Percentiles rank a stretch among this genome's conserved stretches.
phyloP scores from a whole-genome alignment of 179 eudicot species.

The Corrigiola litoralis region DNA sequence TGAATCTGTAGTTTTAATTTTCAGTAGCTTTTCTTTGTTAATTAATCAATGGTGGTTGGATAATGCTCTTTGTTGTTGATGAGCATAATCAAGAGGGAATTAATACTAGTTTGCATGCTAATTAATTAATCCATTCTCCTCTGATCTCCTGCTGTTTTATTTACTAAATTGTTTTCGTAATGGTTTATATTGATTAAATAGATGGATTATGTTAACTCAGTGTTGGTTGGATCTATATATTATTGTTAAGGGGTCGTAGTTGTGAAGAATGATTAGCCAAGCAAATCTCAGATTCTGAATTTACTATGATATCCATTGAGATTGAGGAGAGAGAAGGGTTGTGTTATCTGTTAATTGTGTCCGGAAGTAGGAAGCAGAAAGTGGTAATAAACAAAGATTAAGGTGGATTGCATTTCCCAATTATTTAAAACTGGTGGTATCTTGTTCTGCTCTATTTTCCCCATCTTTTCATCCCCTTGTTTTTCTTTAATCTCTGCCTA shows the following conservation, averaged over 20 bases:
- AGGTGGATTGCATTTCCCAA: slow-evolving; percentile 8
- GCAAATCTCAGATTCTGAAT: no score
- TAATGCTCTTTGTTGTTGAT: slow-evolving; percentile 12
- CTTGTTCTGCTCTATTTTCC: no score
- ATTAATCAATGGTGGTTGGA: slow-evolving; percentile 4
- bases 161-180: no score
- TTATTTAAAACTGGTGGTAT: no score
- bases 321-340: slow-evolving; percentile 7
- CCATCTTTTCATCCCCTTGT: no score
- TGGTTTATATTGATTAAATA: not conserved
- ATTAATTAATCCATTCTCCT: not conserved
- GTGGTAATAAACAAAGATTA: slow-evolving; percentile 25
- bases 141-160: not conserved
- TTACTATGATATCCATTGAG: no score
- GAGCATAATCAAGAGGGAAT: slow-evolving; percentile 27
- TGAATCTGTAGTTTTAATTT: not conserved
- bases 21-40: slow-evolving; percentile 2
- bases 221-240: not conserved
- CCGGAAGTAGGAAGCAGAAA: slow-evolving; percentile 46
- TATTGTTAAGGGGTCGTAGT: no score
- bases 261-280: not conserved
- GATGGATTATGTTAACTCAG: not conserved
- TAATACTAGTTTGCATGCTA: not conserved
- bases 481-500: not conserved
- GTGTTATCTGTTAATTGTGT: slow-evolving; percentile 15